Percentiles rank a stretch among this genome's conserved stretches.
These are phyloP conservation scores for Epicoccum sorghinum DNA, from an alignment of 2,329 filamentous ascomycete genomes.

Conservation along the genomic window DNA sequence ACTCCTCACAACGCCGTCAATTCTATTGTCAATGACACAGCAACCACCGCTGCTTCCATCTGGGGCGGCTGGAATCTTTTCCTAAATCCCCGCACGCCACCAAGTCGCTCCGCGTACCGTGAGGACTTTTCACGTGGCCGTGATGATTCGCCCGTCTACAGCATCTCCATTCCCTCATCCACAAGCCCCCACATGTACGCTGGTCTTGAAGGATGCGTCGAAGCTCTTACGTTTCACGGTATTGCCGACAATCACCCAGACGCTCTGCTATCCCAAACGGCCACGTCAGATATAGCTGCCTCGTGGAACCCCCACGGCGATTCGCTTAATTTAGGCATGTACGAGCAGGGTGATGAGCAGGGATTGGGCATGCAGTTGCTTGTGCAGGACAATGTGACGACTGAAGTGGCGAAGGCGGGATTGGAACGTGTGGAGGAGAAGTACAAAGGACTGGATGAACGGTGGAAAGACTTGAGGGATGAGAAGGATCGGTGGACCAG, in stretches of 20 bases:
- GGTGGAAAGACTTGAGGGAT: constrained; percentile 46
- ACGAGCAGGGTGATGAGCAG: constrained; percentile 50
- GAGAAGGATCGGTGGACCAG: constrained; percentile 30
- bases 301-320: constrained; percentile 46
- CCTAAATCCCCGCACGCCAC: constrained; percentile 46
- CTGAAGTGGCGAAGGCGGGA: constrained; percentile 26
- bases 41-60: constrained; percentile 3
- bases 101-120: constrained; percentile 21
- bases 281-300: constrained; percentile 29
- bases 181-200: constrained; percentile 55
- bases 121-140: constrained; percentile 25
- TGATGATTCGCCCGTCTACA: constrained; percentile 54
- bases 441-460: constrained; percentile 42
- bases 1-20: constrained; percentile 23
- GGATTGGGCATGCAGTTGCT: constrained; percentile 47
- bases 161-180: constrained; percentile 53
- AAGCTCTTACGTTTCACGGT: constrained; percentile 53
- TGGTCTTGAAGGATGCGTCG: constrained; percentile 54
- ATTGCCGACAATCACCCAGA: constrained; percentile 53
- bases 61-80: constrained; percentile 55
- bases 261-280: constrained; percentile 37
- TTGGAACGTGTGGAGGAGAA: constrained; percentile 16
- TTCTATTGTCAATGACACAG: constrained; percentile 16
- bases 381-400: constrained; percentile 46
- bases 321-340: constrained; percentile 52